phyloP scores from a whole-genome alignment of 176 grass and related monocot genomes.

The Elymus sibiricus region DNA sequence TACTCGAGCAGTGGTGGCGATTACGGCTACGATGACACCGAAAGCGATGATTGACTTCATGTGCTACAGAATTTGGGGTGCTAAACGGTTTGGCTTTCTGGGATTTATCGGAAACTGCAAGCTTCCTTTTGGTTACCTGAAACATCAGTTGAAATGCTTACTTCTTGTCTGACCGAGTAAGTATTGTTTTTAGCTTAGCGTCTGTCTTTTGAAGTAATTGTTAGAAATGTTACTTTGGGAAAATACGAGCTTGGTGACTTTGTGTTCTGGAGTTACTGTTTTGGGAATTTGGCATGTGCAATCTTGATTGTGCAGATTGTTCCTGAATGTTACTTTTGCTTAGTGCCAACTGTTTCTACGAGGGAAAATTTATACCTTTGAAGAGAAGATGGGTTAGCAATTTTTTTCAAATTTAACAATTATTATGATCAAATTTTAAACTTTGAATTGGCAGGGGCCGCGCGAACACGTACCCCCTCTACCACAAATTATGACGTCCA shows the following conservation, averaged over 20 bases:
- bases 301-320: not conserved
- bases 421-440: too few species aligned
- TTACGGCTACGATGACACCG: not conserved
- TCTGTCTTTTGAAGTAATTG: not conserved
- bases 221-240: too few species aligned
- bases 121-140: not conserved
- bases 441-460: conserved; percentile 24
- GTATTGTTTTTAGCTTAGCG: not conserved
- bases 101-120: not conserved
- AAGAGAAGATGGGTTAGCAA: too few species aligned
- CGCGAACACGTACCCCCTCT: conserved; percentile 43
- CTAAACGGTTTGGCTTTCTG: not conserved
- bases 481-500: conserved; percentile 54
- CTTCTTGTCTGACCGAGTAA: not conserved
- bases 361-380: not conserved
- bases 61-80: not conserved
- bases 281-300: not conserved
- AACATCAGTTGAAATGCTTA: not conserved
- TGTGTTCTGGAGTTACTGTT: not conserved
- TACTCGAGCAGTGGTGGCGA: conserved; percentile 22
- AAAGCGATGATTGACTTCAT: conserved; percentile 13
- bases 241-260: too few species aligned
- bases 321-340: not conserved
- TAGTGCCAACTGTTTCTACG: not conserved
- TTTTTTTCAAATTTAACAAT: too few species aligned